phyloP scores from a whole-genome alignment of 116 monocot species.

The Posidonia oceanica region DNA sequence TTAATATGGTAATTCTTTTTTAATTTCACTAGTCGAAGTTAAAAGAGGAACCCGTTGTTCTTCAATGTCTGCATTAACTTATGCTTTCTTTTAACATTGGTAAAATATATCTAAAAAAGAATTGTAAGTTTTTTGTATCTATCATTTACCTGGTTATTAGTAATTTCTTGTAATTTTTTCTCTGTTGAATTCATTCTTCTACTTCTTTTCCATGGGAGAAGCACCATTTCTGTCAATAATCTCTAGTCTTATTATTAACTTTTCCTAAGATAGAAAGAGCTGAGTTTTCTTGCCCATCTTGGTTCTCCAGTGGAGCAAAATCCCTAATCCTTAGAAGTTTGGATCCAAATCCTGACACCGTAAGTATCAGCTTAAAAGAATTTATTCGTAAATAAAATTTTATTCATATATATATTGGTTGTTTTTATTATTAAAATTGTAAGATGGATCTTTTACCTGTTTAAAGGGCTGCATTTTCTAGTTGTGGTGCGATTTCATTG shows the following conservation, averaged over 20 bases:
- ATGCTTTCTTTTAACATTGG: no score
- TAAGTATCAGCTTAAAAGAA: slow-evolving; percentile 29
- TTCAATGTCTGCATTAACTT: no score
- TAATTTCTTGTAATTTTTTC: background rate
- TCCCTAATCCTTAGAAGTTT: slow-evolving; percentile 65
- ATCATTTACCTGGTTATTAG: background rate
- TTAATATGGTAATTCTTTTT: no score
- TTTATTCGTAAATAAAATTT: no score
- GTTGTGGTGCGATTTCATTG: no score
- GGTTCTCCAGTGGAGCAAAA: slow-evolving; percentile 80
- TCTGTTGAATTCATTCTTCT: background rate
- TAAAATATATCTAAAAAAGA: no score
- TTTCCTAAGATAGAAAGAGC: slow-evolving; percentile 65
- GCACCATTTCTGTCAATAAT: background rate
- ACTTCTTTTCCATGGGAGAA: background rate
- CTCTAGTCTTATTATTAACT: background rate
- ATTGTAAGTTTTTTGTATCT: no score
- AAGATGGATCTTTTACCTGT: background rate
- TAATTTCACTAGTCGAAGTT: no score
- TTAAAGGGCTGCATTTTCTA: no score
- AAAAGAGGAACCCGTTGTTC: no score
- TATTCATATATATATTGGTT: background rate
- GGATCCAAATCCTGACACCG: slow-evolving; percentile 78
- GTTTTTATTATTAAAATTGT: background rate
- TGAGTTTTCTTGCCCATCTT: slow-evolving; percentile 79